Evolutionary conservation across 805 yeast genomes (phyloP).

Genomic region (Schwanniomyces sp.): DNA sequence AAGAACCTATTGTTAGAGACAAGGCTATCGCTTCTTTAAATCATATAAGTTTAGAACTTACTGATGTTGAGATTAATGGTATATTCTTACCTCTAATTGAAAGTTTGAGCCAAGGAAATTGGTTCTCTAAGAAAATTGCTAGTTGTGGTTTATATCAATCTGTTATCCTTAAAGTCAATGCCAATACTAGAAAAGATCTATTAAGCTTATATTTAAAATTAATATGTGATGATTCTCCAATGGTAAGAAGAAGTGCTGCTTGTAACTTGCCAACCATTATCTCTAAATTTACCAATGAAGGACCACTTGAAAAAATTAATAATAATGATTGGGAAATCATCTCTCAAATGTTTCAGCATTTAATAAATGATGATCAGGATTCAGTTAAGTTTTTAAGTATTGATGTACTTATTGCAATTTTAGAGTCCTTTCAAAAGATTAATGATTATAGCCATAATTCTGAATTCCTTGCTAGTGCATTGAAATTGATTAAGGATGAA

Average conservation of each 20-base stretch:
- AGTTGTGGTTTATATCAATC: conserved; percentile 84
- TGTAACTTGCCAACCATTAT: conserved; percentile 75
- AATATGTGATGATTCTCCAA: conserved; percentile 90
- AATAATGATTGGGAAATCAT: conserved; percentile 75
- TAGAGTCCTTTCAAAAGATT: conserved; percentile 62
- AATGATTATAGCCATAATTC: conserved; percentile 59
- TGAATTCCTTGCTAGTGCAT: conserved; percentile 63
- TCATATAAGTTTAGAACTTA: conserved; percentile 61
- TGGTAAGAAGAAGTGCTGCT: conserved; percentile 96
- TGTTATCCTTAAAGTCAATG: conserved; percentile 59
- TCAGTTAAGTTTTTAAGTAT: conserved; percentile 89
- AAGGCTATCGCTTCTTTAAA: conserved; percentile 88
- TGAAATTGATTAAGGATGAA: conserved; percentile 77
- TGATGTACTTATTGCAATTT: conserved; percentile 81
- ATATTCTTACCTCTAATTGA: conserved; percentile 76
- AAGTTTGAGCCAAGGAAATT: conserved; percentile 79
- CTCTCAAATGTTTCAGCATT: conserved; percentile 75
- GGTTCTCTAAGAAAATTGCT: conserved; percentile 93
- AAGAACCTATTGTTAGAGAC: conserved; percentile 95
- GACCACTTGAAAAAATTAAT: conserved; percentile 30
- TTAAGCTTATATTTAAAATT: conserved; percentile 67
- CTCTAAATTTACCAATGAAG: conserved; percentile 45
- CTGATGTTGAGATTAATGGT: conserved; percentile 60
- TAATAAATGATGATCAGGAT: conserved; percentile 87
- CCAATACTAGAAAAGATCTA: conserved; percentile 56